These are phyloP conservation scores for Cordyceps militaris DNA, from an alignment of 2,329 filamentous ascomycete species.

Conservation along the genomic window DNA sequence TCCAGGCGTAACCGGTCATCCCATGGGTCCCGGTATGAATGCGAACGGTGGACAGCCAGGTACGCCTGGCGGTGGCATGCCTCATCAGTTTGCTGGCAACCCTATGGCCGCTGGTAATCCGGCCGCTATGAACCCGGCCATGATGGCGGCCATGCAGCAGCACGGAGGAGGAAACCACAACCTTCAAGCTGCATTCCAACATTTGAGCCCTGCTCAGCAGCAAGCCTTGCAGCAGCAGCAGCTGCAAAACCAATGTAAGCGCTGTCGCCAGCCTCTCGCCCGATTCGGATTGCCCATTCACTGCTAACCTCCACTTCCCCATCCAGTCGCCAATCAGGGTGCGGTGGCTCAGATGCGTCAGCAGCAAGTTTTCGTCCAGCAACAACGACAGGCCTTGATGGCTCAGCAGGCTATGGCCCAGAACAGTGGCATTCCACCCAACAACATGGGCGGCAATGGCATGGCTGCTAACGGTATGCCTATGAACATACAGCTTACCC, in stretches of 20 bases:
- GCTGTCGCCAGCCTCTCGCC: not conserved
- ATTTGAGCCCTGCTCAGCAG: constrained; percentile 56
- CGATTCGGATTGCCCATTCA: not conserved
- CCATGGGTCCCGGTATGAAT: constrained; percentile 54
- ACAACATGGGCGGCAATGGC: constrained; percentile 25
- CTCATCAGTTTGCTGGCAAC: constrained; percentile 54
- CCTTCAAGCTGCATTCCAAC: constrained; percentile 59
- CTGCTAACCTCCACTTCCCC: constrained; percentile 1
- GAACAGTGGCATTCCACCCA: constrained; percentile 39
- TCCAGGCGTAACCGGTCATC: constrained; percentile 60
- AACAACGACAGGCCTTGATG: constrained; percentile 48
- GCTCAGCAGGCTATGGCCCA: constrained; percentile 44
- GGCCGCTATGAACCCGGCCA: constrained; percentile 62
- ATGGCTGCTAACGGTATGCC: constrained; percentile 39
- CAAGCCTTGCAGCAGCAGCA: constrained; percentile 48
- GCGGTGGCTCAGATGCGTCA: constrained; percentile 39
- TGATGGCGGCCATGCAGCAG: constrained; percentile 73
- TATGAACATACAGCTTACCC: constrained; percentile 44
- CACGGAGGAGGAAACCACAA: constrained; percentile 58
- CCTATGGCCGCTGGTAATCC: constrained; percentile 69
- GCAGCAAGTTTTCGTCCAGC: constrained; percentile 51
- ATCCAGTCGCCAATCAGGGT: constrained; percentile 29
- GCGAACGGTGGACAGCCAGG: constrained; percentile 66
- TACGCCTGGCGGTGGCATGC: constrained; percentile 55
- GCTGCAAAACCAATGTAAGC: constrained; percentile 30